These are phyloP conservation scores for Colletotrichum ledebouriae DNA, from an alignment of 2,329 filamentous ascomycete genomes.

Conservation along the genomic window DNA sequence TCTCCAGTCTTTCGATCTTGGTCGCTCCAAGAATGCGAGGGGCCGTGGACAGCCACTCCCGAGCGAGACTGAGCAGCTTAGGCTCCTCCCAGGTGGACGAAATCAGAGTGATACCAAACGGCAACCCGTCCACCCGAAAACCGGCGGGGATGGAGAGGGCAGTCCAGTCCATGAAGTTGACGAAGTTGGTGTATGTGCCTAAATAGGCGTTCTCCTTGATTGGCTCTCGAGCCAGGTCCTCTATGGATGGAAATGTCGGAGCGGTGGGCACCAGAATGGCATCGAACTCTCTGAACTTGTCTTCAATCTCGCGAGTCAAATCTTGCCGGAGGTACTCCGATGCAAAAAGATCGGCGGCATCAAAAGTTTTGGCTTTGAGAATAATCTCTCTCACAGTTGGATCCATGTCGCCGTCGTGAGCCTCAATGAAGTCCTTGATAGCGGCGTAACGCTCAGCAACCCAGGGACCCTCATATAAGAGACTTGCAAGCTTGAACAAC, in stretches of 20 bases:
- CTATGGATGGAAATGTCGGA: conserved; percentile 64
- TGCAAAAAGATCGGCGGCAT: conserved; percentile 61
- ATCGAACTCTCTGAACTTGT: conserved; percentile 58
- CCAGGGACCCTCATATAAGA: conserved; percentile 70
- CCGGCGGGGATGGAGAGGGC: conserved; percentile 67
- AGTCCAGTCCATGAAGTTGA: conserved; percentile 71
- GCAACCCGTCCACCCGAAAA: conserved; percentile 52
- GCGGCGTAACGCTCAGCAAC: conserved; percentile 69
- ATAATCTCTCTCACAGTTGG: conserved; percentile 53
- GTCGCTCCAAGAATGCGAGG: conserved; percentile 49
- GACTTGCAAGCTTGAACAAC: conserved; percentile 65
- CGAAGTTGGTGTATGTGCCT: conserved; percentile 71
- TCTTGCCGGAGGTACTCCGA: conserved; percentile 54
- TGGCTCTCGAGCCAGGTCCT: conserved; percentile 64
- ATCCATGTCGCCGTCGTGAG: conserved; percentile 50
- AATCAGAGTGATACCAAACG: conserved; percentile 56
- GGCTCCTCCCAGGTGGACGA: conserved; percentile 53
- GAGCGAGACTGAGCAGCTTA: conserved; percentile 48
- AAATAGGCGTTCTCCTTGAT: conserved; percentile 66
- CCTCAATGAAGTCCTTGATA: conserved; percentile 61
- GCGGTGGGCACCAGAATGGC: conserved; percentile 69
- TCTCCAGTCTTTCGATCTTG: conserved; percentile 35
- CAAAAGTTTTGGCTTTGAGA: conserved; percentile 55
- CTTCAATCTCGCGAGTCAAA: conserved; percentile 58
- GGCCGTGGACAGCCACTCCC: conserved; percentile 47